A percentile compares a stretch with the other conserved stretches of the same genome.
Evolutionary conservation across 2,329 filamentous ascomycete genomes (phyloP).

Genomic region (Pseudocercospora pini-densiflorae): DNA sequence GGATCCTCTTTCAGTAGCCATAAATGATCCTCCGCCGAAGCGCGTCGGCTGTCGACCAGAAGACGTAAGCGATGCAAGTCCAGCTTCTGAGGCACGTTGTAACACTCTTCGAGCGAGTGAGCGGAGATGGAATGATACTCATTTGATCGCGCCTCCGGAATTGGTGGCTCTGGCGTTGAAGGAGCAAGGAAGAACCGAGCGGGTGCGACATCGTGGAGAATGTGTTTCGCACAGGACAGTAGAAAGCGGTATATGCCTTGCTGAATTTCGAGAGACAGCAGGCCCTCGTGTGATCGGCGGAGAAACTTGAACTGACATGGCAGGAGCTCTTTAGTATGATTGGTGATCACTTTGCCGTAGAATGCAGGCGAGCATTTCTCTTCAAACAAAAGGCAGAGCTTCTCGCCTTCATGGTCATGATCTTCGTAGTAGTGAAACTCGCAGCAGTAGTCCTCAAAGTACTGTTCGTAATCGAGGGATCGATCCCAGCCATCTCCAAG

Average conservation of each 20-base stretch:
- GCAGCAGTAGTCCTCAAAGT: slow-evolving; percentile 19
- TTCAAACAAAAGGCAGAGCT: slow-evolving; percentile 30
- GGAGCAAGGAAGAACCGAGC: slow-evolving; percentile 23
- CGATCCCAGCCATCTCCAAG: slow-evolving; percentile 36
- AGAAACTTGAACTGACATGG: slow-evolving; percentile 17
- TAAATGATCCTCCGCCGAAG: slow-evolving; percentile 58
- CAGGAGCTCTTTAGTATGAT: slow-evolving; percentile 12
- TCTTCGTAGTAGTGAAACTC: slow-evolving; percentile 19
- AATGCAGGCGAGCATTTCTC: slow-evolving; percentile 35
- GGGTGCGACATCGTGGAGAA: slow-evolving; percentile 58
- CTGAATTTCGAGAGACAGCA: slow-evolving; percentile 59
- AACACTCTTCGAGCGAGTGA: slow-evolving; percentile 56
- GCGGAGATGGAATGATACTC: slow-evolving; percentile 23
- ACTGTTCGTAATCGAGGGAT: slow-evolving; percentile 14
- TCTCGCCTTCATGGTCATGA: slow-evolving; percentile 6
- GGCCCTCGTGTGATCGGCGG: slow-evolving; percentile 24
- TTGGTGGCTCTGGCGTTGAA: slow-evolving; percentile 20
- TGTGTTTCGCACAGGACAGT: slow-evolving; percentile 49
- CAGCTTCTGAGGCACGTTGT: slow-evolving; percentile 53
- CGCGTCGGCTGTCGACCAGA: slow-evolving; percentile 49
- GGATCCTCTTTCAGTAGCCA: slow-evolving; percentile 64
- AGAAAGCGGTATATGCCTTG: slow-evolving; percentile 55
- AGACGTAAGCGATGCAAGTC: slow-evolving; percentile 52
- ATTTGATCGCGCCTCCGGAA: neutral
- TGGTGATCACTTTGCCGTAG: slow-evolving; percentile 34